phyloP scores from a whole-genome alignment of 176 grass and related monocot genomes.

The Oryza glumipatula region DNA sequence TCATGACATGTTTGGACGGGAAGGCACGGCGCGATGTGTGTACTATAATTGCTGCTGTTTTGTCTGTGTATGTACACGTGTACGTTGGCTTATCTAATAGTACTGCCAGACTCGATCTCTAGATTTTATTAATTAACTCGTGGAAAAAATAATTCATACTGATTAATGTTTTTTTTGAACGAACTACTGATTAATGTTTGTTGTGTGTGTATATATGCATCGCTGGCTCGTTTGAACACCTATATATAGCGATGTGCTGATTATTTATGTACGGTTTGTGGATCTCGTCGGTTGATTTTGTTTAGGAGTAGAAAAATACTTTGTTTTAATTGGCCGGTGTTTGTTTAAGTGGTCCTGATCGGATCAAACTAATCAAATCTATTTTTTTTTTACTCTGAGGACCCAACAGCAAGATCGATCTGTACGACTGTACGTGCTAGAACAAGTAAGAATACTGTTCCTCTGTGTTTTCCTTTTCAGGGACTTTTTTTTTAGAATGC shows the following conservation, averaged over 20 bases:
- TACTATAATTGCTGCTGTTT: neutral
- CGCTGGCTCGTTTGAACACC: neutral
- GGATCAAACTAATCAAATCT: no score
- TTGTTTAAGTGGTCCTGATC: no score
- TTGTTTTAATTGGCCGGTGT: neutral
- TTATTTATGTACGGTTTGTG: no score
- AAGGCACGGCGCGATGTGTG: neutral
- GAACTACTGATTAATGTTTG: neutral
- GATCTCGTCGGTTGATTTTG: conserved; percentile 1
- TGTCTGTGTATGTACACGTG: neutral
- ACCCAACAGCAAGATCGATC: no score
- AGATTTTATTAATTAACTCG: neutral
- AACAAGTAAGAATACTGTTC: no score
- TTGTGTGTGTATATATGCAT: no score
- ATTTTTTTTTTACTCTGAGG: no score
- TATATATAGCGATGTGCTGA: neutral
- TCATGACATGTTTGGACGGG: neutral
- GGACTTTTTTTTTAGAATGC: no score
- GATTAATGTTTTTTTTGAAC: neutral
- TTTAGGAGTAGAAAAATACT: neutral
- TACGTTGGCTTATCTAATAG: neutral
- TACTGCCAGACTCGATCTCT: neutral
- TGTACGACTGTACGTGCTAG: no score
- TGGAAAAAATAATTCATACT: neutral
- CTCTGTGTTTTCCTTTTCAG: no score